Conservation (phyloP, 2,329 filamentous ascomycete genomes). For the Fusarium sp. region DNA sequence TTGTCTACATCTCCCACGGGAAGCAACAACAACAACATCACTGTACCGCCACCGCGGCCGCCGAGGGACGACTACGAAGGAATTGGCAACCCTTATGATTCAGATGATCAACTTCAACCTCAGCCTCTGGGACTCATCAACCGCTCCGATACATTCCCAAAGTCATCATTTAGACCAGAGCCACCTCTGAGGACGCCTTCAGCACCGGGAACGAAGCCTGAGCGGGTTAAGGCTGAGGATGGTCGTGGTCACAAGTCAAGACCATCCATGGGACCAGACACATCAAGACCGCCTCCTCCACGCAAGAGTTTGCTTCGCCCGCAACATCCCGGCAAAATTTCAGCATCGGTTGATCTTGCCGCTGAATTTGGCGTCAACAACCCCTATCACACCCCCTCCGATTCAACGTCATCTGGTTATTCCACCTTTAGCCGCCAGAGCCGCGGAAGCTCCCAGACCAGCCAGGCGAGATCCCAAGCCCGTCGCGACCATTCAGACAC, state of each 20-base stretch:
- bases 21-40: constrained; percentile 40
- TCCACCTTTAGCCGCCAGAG: constrained; percentile 69
- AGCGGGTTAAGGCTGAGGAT: constrained; percentile 46
- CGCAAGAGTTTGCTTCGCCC: constrained; percentile 60
- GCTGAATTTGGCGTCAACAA: constrained; percentile 71
- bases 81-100: constrained; percentile 61
- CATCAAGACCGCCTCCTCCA: constrained; percentile 63
- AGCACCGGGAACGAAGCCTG: constrained; percentile 56
- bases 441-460: constrained; percentile 70
- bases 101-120: constrained; percentile 49
- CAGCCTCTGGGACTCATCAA: constrained; percentile 51
- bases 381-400: constrained; percentile 71
- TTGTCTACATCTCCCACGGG: constrained; percentile 20
- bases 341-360: constrained; percentile 63
- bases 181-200: constrained; percentile 58
- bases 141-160: constrained; percentile 66
- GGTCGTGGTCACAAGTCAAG: constrained; percentile 46
- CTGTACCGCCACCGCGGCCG: constrained; percentile 52
- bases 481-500: constrained; percentile 55
- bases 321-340: constrained; percentile 51
- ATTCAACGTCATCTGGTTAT: constrained; percentile 72
- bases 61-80: constrained; percentile 68
- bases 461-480: constrained; percentile 46
- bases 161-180: constrained; percentile 50
- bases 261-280: constrained; percentile 60